phyloP scores from a whole-genome alignment of 768 basidiomycete genomes.

The Hydnomerulius pinastri region DNA sequence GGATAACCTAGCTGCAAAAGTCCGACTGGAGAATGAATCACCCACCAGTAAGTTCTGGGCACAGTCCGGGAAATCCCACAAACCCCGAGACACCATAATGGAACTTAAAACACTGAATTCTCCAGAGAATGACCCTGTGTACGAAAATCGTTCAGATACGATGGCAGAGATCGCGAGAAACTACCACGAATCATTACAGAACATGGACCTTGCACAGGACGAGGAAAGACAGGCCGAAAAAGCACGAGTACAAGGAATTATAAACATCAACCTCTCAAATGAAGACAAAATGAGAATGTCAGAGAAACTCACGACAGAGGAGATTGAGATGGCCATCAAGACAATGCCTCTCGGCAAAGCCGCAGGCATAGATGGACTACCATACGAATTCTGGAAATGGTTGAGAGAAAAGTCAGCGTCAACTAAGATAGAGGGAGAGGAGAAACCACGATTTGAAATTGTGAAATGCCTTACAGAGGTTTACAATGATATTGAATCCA shows the following conservation, averaged over 20 bases:
- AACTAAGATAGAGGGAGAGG: neutral
- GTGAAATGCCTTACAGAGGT: neutral
- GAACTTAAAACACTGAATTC: no score
- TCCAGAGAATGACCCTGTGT: neutral
- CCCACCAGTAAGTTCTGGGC: conserved; percentile 24
- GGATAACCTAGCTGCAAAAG: neutral
- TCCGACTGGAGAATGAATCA: neutral
- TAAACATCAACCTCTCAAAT: neutral
- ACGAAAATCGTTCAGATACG: conserved; percentile 7
- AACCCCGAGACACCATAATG: conserved; percentile 20
- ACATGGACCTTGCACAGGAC: neutral
- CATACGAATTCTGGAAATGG: conserved; percentile 32
- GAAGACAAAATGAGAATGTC: neutral
- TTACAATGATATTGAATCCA: conserved; percentile 27
- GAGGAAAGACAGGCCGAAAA: neutral
- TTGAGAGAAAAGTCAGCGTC: neutral
- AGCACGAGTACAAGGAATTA: neutral
- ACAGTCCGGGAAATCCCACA: neutral
- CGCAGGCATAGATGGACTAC: conserved; percentile 24
- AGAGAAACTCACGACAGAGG: conserved; percentile 8
- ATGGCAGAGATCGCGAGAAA: conserved; percentile 33
- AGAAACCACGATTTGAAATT: conserved; percentile 5
- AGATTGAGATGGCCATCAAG: conserved; percentile 16
- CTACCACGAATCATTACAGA: conserved; percentile 25
- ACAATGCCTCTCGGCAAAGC: conserved; percentile 16